A percentile compares a stretch with the other conserved stretches of the same genome.
phyloP scores from a whole-genome alignment of 257 asterid species.

The Leonotis leonurus region DNA sequence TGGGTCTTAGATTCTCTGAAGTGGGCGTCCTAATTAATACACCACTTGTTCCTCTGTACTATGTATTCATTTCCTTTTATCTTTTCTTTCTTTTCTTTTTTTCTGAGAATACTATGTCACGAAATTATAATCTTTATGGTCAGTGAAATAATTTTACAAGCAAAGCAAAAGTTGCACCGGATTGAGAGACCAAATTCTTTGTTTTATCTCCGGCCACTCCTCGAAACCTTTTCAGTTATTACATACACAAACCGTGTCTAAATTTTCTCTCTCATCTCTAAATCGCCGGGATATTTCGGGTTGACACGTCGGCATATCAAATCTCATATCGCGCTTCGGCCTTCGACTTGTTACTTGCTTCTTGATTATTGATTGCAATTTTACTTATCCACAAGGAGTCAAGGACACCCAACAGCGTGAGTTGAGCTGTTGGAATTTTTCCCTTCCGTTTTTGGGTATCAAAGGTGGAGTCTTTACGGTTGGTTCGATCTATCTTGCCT shows the following conservation, averaged over 20 bases:
- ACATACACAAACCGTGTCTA: constrained; percentile 27
- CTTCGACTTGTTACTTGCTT: constrained; percentile 19
- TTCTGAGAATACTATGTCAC: not conserved
- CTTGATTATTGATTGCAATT: constrained; percentile 4
- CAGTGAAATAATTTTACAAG: not conserved
- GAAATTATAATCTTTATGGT: not conserved
- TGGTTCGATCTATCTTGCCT: not conserved
- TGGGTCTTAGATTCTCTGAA: constrained; percentile 17
- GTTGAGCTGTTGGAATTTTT: not conserved
- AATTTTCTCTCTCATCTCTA: constrained; percentile 17
- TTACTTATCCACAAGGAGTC: not conserved
- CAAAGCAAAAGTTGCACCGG: not conserved
- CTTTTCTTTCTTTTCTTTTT: not conserved
- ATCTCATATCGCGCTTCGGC: constrained; percentile 10
- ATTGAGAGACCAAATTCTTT: constrained; percentile 2
- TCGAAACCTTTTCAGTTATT: constrained; percentile 14
- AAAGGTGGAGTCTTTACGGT: not conserved
- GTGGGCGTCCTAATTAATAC: constrained; percentile 19
- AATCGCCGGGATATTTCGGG: constrained; percentile 22
- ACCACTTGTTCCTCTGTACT: constrained; percentile 14
- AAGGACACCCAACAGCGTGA: not conserved
- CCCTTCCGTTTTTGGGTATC: not conserved
- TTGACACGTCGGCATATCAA: constrained; percentile 16
- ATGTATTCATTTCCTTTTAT: constrained; percentile 7
- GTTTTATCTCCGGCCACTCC: not conserved